Base-by-base conservation (phyloP, 345 rosid species). In the Ailanthus altissimus region DNA sequence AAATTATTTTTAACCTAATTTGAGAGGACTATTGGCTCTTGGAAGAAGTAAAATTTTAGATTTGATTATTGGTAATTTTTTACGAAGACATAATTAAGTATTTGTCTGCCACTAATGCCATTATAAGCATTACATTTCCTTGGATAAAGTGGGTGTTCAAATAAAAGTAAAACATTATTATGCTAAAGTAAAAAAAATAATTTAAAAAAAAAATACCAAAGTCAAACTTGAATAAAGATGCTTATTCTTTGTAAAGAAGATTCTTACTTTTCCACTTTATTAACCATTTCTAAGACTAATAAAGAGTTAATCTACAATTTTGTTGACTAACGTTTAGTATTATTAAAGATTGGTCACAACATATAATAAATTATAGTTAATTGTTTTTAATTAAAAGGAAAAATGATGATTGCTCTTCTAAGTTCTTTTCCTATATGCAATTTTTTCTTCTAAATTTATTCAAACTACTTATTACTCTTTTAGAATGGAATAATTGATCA, bases 51-150 rank as follows among this genome's bases (percentile, higher is more conserved):
- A 25, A 69, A 50, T 69, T 25, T 69, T 50, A 20, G 23, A 50
- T 28, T 49, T 49, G 5, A 69, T 50, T 49, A 69, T 16, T 69
- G 59, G 20, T 69, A 68, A 26, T 54, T 5, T 53, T 18, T 70
- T 36, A 58, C 11, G 32, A 36, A 16, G 36, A 32, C 38, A 32
- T 32, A 26, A 32, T 36, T 53, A 23, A n/a, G 20, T 70, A 61
- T 70, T 70, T 70, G 74, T 70, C 74, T 70, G 74, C 74, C 74
- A 70, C 74, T 53, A 36, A 53, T 20, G 38, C 3, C 38, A 32
- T 32, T 32, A 32, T 32, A 32, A 32, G 38, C 38, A 32, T 32
- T 2, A 5, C 36, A 67, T n/a, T 13, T 21, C 20, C 36, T 25
- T 68, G 5, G n/a, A 50, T 50, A 23, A 50, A 49, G 13, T 47